These are phyloP conservation scores for Meyerozyma sp. DNA, from an alignment of 1,139 yeast species.

Conservation along the genomic window DNA sequence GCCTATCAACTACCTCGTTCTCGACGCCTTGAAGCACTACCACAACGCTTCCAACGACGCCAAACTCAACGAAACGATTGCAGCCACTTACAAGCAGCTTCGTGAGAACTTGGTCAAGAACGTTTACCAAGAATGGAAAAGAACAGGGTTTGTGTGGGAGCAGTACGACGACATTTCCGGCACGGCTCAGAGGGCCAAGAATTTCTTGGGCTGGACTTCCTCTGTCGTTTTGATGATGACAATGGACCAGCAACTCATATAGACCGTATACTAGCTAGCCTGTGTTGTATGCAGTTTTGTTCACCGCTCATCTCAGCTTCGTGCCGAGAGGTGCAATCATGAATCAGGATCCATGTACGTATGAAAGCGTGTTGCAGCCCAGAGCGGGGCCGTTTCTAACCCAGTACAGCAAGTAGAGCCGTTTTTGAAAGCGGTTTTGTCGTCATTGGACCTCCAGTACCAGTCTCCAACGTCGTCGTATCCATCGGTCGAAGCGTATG, in stretches of 20 bases:
- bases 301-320: neutral
- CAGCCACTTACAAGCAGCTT: conserved; percentile 46
- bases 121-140: conserved; percentile 60
- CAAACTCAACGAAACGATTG: conserved; percentile 29
- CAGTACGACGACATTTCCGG: conserved; percentile 82
- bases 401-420: conserved; percentile 43
- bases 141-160: conserved; percentile 86
- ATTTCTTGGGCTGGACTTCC: conserved; percentile 94
- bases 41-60: conserved; percentile 11
- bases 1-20: conserved; percentile 76
- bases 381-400: neutral
- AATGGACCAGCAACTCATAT: conserved; percentile 41
- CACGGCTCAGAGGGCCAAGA: conserved; percentile 73
- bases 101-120: conserved; percentile 66
- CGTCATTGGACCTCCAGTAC: conserved; percentile 35
- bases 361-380: neutral
- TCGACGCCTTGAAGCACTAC: conserved; percentile 67
- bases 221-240: conserved; percentile 75
- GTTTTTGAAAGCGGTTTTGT: conserved; percentile 33
- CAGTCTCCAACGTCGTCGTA: conserved; percentile 17
- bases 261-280: neutral
- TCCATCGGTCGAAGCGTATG: conserved; percentile 43
- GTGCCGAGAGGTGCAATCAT: neutral
- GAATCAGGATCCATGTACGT: conserved; percentile 1
- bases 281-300: neutral